These are phyloP conservation scores for Cephalotrichum gorgonifer DNA, from an alignment of 2,329 filamentous ascomycete genomes.

Conservation along the genomic window DNA sequence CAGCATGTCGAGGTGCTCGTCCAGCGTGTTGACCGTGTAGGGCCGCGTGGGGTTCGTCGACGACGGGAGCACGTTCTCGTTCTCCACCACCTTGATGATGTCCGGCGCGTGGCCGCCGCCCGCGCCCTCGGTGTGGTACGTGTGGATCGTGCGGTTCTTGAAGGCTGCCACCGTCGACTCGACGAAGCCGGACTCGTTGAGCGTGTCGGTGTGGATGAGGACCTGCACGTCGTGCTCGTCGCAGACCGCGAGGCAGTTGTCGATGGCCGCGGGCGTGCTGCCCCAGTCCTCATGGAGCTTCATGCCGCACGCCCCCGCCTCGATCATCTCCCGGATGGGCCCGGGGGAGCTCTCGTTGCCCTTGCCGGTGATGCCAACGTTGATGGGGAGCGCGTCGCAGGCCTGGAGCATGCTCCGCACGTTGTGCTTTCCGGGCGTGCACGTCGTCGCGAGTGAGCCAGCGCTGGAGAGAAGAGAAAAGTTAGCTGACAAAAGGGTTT, in stretches of 20 bases:
- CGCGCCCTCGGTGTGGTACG: conserved; percentile 93
- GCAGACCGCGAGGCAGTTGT: conserved; percentile 74
- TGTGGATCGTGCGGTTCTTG: conserved; percentile 82
- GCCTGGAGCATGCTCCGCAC: conserved; percentile 87
- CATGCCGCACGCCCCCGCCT: conserved; percentile 77
- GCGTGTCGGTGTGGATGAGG: conserved; percentile 88
- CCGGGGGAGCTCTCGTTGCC: conserved; percentile 70
- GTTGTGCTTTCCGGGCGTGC: conserved; percentile 75
- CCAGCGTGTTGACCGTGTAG: conserved; percentile 83
- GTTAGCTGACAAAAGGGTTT: conserved; percentile 11
- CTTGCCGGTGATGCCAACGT: conserved; percentile 86
- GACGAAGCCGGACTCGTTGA: conserved; percentile 96
- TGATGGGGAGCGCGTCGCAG: conserved; percentile 69
- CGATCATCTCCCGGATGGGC: conserved; percentile 68
- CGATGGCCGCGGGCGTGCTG: conserved; percentile 80
- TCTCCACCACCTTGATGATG: conserved; percentile 88
- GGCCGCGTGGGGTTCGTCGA: conserved; percentile 90
- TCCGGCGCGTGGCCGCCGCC: conserved; percentile 92
- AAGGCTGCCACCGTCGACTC: conserved; percentile 82
- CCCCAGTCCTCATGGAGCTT: conserved; percentile 98
- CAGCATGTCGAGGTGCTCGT: conserved; percentile 95
- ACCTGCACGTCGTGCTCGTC: conserved; percentile 90
- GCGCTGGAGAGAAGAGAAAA: conserved; percentile 40
- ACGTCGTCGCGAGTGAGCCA: conserved; percentile 85
- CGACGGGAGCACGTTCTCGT: conserved; percentile 77